A percentile compares a stretch with the other conserved stretches of the same genome.
phyloP scores from a whole-genome alignment of 495 filamentous ascomycete genomes.

The Lophiotrema nucula region DNA sequence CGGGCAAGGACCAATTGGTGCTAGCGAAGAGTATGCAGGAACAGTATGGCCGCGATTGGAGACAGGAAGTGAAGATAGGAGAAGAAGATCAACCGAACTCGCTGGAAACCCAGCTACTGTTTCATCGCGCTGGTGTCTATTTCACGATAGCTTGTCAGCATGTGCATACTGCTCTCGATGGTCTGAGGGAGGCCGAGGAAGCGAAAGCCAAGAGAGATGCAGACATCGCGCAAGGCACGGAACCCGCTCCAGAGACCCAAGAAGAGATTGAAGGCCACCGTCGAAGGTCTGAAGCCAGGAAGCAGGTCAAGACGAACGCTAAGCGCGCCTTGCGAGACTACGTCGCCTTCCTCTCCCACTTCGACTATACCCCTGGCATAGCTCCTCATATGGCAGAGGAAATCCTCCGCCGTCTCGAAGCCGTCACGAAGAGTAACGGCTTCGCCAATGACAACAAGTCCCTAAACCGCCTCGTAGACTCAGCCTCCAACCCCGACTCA shows the following conservation, averaged over 20 bases:
- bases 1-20: constrained; percentile 48
- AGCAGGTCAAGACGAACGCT: constrained; percentile 65
- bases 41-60: constrained; percentile 48
- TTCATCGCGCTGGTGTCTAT: constrained; percentile 74
- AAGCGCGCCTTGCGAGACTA: constrained; percentile 74
- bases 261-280: constrained; percentile 41
- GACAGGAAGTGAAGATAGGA: constrained; percentile 53
- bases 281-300: constrained; percentile 57
- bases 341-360: constrained; percentile 62
- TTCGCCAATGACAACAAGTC: constrained; percentile 30
- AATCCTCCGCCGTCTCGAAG: constrained; percentile 63
- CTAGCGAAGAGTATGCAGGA: constrained; percentile 46
- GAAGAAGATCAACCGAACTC: constrained; percentile 72
- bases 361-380: constrained; percentile 73
- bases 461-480: constrained; percentile 18
- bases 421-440: constrained; percentile 50
- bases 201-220: constrained; percentile 27
- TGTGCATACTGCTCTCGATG: constrained; percentile 55
- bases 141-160: constrained; percentile 66
- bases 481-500: constrained; percentile 11
- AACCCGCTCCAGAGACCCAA: constrained; percentile 24
- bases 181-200: constrained; percentile 38
- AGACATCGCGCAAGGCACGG: constrained; percentile 34
- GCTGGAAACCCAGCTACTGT: constrained; percentile 69
- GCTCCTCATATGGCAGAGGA: constrained; percentile 63